Evolutionary conservation across 306 rosid genomes (phyloP).

Genomic region (Cicer cuneatum): DNA sequence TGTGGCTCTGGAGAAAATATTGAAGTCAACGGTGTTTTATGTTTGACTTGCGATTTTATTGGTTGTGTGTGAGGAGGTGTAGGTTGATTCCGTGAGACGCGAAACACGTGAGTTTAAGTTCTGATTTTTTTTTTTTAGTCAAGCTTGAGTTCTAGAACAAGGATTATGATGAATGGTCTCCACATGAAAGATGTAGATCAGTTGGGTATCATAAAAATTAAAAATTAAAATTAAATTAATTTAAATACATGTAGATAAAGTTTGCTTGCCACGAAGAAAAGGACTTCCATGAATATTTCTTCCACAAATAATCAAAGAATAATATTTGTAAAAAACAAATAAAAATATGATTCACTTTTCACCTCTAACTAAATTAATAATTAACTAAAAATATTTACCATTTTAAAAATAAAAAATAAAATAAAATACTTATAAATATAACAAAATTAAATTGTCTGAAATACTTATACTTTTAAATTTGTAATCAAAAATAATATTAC

Average conservation of each 20-base stretch:
- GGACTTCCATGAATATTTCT: background rate
- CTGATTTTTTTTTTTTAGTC: too few species aligned
- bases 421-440: too few species aligned
- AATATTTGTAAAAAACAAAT: background rate
- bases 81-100: background rate
- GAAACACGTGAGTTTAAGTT: background rate
- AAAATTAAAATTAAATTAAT: constrained; percentile 10
- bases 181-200: constrained; percentile 49
- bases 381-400: too few species aligned
- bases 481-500: too few species aligned
- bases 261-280: background rate
- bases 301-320: background rate
- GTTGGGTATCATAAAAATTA: constrained; percentile 30
- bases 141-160: background rate
- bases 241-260: background rate
- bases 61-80: background rate
- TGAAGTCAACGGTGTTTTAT: too few species aligned
- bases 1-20: background rate
- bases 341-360: too few species aligned
- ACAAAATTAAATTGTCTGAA: too few species aligned
- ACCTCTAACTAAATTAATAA: too few species aligned
- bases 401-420: too few species aligned
- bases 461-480: too few species aligned
- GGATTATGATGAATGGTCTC: constrained; percentile 33
- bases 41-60: background rate